Evolutionary conservation across 495 filamentous ascomycete species (phyloP).

Genomic region (Echria macrotheca): DNA sequence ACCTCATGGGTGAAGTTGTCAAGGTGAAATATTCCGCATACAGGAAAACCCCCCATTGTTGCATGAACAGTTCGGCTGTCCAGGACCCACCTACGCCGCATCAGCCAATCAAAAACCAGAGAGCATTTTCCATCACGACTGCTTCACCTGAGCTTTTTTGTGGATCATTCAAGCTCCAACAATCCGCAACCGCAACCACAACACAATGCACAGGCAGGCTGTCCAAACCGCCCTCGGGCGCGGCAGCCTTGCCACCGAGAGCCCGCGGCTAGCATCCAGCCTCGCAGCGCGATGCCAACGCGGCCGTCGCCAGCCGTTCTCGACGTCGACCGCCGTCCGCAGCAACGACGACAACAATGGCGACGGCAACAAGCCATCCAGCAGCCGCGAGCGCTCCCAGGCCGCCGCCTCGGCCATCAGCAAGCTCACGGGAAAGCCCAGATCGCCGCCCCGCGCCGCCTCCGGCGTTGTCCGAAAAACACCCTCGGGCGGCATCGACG

Average conservation of each 20-base stretch:
- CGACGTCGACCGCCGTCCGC: conserved; percentile 12
- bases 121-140: conserved; percentile 16
- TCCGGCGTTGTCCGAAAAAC: too few relatives aligned
- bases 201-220: conserved; percentile 24
- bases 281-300: background rate
- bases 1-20: too few relatives aligned
- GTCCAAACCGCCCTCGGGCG: conserved; percentile 21
- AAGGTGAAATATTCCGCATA: too few relatives aligned
- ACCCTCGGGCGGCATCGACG: conserved; percentile 16
- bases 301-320: conserved; percentile 11
- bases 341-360: conserved; percentile 1
- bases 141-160: background rate
- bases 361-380: background rate
- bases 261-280: background rate
- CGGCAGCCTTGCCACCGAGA: background rate
- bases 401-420: conserved; percentile 21
- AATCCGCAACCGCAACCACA: too few relatives aligned
- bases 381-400: conserved; percentile 10
- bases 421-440: conserved; percentile 6
- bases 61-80: background rate
- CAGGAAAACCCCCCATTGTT: conserved; percentile 3
- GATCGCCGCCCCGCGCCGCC: background rate
- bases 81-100: background rate
- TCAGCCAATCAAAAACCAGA: conserved; percentile 15
- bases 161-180: too few relatives aligned